These are phyloP conservation scores for Citrus sp. DNA, from an alignment of 345 rosid genomes.

Conservation along the genomic window DNA sequence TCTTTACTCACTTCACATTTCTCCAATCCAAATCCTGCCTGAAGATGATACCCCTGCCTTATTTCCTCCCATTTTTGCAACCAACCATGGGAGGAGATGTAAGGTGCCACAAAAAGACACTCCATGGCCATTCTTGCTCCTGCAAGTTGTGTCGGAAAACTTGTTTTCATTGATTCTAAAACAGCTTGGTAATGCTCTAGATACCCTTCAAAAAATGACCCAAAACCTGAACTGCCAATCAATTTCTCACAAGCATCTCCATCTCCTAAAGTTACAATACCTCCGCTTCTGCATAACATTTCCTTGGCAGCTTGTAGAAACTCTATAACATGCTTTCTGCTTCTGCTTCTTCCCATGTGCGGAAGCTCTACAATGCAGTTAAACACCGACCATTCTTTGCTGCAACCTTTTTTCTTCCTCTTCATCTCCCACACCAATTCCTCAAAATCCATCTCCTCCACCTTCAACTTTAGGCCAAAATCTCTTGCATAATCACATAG, in stretches of 20 bases:
- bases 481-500: constrained; percentile 5
- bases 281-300: background rate
- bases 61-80: constrained; percentile 32
- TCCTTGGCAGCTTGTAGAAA: constrained; percentile 19
- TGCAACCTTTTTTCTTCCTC: constrained; percentile 10
- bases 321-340: constrained; percentile 16
- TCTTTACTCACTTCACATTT: constrained; percentile 24
- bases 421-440: constrained; percentile 13
- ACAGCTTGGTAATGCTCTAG: constrained; percentile 20
- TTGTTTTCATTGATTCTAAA: constrained; percentile 28
- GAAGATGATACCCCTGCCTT: constrained; percentile 8
- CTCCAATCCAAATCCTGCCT: constrained; percentile 11
- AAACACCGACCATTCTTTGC: constrained; percentile 18
- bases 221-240: constrained; percentile 7
- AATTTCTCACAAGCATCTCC: constrained; percentile 20
- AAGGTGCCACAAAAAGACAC: constrained; percentile 28
- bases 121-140: constrained; percentile 34
- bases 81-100: constrained; percentile 9
- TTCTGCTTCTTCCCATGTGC: constrained; percentile 25
- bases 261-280: constrained; percentile 23
- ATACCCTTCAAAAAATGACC: constrained; percentile 17
- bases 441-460: constrained; percentile 17
- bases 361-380: constrained; percentile 29
- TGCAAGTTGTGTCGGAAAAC: constrained; percentile 15
- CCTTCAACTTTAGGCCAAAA: constrained; percentile 13